Conservation (phyloP, 257 asterid genomes). For the Orobanche coerulescens region DNA sequence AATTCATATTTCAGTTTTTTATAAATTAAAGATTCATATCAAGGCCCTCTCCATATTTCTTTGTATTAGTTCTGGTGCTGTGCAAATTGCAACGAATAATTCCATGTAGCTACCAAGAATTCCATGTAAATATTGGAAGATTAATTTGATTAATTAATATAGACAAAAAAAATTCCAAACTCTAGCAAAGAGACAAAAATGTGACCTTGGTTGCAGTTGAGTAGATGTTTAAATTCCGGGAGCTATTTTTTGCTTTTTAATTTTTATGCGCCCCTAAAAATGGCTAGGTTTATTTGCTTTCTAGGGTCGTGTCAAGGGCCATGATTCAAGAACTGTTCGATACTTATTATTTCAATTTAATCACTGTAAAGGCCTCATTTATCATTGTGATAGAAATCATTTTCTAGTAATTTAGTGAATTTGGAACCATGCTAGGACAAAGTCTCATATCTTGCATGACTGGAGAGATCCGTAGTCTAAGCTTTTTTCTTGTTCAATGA, state of each 20-base stretch:
- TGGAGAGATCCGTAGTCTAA: neutral
- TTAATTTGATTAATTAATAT: neutral
- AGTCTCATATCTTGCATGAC: neutral
- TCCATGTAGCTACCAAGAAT: neutral
- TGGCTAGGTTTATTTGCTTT: neutral
- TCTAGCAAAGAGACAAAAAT: neutral
- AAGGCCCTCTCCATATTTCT: slow-evolving; percentile 2
- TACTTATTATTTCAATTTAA: neutral
- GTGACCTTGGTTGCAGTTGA: neutral
- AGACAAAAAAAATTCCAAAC: neutral
- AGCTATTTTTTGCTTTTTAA: neutral
- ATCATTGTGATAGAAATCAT: neutral
- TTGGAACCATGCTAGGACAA: neutral
- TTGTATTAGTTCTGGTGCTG: slow-evolving; percentile 2
- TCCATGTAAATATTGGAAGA: neutral
- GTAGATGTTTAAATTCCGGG: neutral
- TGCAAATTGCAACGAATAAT: slow-evolving; percentile 3
- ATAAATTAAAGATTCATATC: slow-evolving; percentile 5
- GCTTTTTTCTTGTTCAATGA: neutral
- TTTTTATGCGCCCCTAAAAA: neutral
- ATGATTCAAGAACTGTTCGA: neutral
- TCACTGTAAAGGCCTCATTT: neutral
- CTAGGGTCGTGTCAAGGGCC: neutral
- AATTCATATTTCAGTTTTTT: neutral
- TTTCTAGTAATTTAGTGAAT: neutral